Conservation (phyloP, 2,329 filamentous ascomycete genomes). For the Lachnellula arida region DNA sequence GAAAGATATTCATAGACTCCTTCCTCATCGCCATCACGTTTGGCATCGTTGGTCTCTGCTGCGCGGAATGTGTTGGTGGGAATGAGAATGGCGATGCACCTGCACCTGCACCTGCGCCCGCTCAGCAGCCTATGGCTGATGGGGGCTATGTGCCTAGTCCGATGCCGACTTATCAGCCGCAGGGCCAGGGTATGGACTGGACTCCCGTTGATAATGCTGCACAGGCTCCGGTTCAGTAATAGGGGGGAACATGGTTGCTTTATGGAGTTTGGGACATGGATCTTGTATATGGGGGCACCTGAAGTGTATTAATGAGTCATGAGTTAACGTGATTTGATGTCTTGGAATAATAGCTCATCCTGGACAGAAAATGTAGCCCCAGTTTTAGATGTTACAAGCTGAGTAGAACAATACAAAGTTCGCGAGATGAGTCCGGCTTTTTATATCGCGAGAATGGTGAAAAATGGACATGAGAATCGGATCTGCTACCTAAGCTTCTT, state of each 20-base stretch:
- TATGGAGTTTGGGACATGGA: neutral
- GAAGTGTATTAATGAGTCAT: too few species aligned
- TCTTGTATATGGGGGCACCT: too few species aligned
- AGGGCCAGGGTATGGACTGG: neutral
- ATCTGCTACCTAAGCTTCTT: too few species aligned
- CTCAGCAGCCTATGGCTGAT: neutral
- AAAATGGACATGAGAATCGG: too few species aligned
- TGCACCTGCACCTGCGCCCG: neutral
- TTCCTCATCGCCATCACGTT: constrained; percentile 1
- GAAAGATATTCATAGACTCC: neutral
- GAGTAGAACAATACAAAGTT: too few species aligned
- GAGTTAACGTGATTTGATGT: too few species aligned
- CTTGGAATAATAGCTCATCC: too few species aligned
- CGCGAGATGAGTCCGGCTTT: too few species aligned
- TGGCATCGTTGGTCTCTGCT: neutral
- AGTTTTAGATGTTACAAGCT: too few species aligned
- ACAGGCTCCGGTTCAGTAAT: neutral
- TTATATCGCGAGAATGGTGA: too few species aligned
- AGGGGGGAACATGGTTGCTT: neutral
- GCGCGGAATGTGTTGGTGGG: neutral
- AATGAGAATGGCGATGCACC: neutral
- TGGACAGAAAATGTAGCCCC: too few species aligned
- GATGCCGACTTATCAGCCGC: neutral
- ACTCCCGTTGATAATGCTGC: neutral
- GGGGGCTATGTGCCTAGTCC: neutral